These are phyloP conservation scores for Passiflora organensis DNA, from an alignment of 345 rosid genomes.

Conservation along the genomic window DNA sequence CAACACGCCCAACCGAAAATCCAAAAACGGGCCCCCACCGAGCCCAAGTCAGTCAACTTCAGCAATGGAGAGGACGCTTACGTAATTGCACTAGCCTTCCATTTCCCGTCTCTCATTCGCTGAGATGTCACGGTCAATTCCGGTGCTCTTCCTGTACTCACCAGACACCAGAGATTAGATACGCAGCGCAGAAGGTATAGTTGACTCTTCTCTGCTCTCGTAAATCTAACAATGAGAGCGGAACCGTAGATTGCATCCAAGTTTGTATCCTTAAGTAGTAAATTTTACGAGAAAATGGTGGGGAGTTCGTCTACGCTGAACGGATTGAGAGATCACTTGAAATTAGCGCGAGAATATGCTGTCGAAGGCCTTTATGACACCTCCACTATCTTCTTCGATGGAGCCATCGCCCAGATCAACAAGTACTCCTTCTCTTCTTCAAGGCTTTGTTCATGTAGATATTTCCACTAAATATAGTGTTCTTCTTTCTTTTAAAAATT, in stretches of 20 bases:
- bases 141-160: no score
- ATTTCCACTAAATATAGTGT: neutral
- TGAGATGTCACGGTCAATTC: no score
- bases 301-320: neutral
- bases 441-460: neutral
- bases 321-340: conserved; percentile 96
- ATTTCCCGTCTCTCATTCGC: no score
- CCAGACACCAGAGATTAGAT: no score
- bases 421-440: conserved; percentile 27
- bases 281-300: conserved; percentile 10
- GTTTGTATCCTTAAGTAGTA: no score
- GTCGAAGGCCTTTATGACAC: conserved; percentile 94
- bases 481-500: neutral
- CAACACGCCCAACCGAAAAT: no score
- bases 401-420: conserved; percentile 83
- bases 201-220: neutral
- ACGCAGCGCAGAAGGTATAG: no score
- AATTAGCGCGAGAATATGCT: conserved; percentile 90
- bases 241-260: conserved; percentile 10
- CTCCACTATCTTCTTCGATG: conserved; percentile 91
- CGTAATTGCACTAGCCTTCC: no score
- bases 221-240: neutral
- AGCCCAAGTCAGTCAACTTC: no score
- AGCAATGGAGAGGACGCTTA: no score
- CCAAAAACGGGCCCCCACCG: no score